Evolutionary conservation across 2,329 filamentous ascomycete genomes (phyloP).

Genomic region (Microdochium nivale): DNA sequence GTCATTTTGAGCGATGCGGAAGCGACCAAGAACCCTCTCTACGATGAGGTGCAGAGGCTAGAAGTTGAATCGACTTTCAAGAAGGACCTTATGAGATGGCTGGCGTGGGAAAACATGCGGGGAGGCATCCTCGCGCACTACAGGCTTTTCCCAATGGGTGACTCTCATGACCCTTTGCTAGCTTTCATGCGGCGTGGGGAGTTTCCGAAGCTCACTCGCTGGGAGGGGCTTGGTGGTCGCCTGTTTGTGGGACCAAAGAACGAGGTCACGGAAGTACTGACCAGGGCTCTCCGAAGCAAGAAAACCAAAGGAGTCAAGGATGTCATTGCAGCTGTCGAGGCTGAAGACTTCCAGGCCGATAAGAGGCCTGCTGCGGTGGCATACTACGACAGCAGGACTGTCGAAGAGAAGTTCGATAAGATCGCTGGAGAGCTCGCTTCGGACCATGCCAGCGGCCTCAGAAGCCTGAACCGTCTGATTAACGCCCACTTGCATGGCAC

Average conservation of each 20-base stretch:
- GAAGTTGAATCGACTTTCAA: conserved; percentile 55
- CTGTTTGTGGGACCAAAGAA: conserved; percentile 64
- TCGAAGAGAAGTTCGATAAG: conserved; percentile 58
- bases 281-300: conserved; percentile 46
- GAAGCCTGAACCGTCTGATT: conserved; percentile 64
- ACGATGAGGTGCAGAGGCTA: conserved; percentile 57
- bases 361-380: conserved; percentile 60
- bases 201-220: conserved; percentile 65
- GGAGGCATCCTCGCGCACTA: conserved; percentile 73
- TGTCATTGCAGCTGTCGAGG: conserved; percentile 52
- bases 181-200: conserved; percentile 66
- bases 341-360: conserved; percentile 57
- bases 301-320: conserved; percentile 48
- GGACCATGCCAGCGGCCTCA: conserved; percentile 51
- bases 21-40: conserved; percentile 74
- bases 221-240: conserved; percentile 61
- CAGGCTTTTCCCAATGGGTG: conserved; percentile 76
- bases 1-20: conserved; percentile 72
- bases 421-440: conserved; percentile 54
- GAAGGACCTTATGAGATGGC: conserved; percentile 70
- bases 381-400: conserved; percentile 59
- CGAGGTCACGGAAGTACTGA: conserved; percentile 55
- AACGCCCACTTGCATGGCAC: conserved; percentile 76
- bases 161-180: conserved; percentile 64
- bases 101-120: conserved; percentile 89